A percentile compares a stretch with the other conserved stretches of the same genome.
phyloP scores from a whole-genome alignment of 2,329 filamentous ascomycete genomes.

The Talaromyces islandicus region DNA sequence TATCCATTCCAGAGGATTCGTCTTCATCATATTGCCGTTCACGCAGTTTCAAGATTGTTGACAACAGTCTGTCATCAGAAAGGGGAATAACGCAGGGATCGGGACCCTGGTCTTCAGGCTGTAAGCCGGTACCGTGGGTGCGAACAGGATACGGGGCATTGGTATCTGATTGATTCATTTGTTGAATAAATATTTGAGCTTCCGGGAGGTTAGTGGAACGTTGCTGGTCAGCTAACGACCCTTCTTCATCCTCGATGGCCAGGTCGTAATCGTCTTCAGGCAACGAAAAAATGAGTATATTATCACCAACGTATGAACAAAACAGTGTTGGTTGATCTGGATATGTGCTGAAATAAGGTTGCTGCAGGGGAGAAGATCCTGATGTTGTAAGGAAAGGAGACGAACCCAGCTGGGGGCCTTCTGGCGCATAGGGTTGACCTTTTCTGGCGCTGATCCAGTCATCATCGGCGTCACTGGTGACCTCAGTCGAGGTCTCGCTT shows the following conservation, averaged over 20 bases:
- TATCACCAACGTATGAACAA: constrained; percentile 25
- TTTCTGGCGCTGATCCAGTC: constrained; percentile 10
- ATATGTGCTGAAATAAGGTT: constrained; percentile 21
- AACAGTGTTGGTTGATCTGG: constrained; percentile 7
- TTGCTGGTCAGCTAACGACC: constrained; percentile 14
- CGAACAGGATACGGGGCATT: constrained; percentile 21
- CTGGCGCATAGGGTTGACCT: constrained; percentile 2
- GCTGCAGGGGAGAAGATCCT: not conserved
- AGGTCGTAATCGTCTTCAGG: constrained; percentile 24
- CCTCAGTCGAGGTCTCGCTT: constrained; percentile 16
- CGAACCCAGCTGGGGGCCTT: constrained; percentile 3
- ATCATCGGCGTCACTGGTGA: constrained; percentile 20
- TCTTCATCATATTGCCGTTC: constrained; percentile 28
- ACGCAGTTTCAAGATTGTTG: constrained; percentile 66
- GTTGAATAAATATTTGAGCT: constrained; percentile 27
- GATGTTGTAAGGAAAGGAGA: constrained; percentile 6
- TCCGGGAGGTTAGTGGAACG: constrained; percentile 23
- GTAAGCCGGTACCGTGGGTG: constrained; percentile 23
- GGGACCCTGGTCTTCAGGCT: constrained; percentile 41
- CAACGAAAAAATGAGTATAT: constrained; percentile 29
- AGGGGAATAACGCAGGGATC: constrained; percentile 63
- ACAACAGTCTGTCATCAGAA: constrained; percentile 64
- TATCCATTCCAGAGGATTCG: constrained; percentile 13
- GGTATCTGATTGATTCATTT: constrained; percentile 30
- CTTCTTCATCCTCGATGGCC: constrained; percentile 26